These are phyloP conservation scores for Venustampulla echinocandica DNA, from an alignment of 495 filamentous ascomycete genomes.

Conservation along the genomic window DNA sequence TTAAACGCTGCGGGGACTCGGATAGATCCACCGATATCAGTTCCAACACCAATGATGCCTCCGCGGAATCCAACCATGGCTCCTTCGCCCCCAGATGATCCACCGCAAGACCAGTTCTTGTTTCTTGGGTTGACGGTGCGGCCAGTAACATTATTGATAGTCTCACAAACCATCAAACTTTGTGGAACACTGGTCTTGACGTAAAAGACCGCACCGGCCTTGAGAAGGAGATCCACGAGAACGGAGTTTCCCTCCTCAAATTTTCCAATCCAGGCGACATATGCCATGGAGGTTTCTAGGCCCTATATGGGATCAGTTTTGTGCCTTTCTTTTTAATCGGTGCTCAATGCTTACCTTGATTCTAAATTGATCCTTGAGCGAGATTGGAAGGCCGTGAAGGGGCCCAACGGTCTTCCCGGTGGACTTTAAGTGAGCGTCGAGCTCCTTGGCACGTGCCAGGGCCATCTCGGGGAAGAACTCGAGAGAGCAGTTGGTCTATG, in stretches of 20 bases:
- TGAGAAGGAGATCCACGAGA: conserved; percentile 35
- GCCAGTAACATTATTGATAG: conserved; percentile 58
- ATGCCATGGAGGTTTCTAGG: conserved; percentile 48
- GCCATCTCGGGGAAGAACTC: conserved; percentile 59
- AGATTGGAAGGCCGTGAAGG: conserved; percentile 60
- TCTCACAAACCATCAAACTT: conserved; percentile 39
- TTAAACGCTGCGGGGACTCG: conserved; percentile 53
- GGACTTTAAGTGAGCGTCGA: conserved; percentile 43
- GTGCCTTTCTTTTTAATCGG: conserved; percentile 18
- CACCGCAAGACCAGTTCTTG: conserved; percentile 50
- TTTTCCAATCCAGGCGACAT: conserved; percentile 44
- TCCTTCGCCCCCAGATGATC: conserved; percentile 52
- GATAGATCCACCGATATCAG: conserved; percentile 66
- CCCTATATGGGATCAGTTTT: conserved; percentile 21
- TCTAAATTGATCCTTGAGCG: conserved; percentile 58
- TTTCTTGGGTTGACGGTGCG: conserved; percentile 59
- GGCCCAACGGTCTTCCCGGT: conserved; percentile 47
- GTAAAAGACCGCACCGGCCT: conserved; percentile 52
- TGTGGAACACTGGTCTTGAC: conserved; percentile 61
- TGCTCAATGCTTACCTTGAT: conserved; percentile 44
- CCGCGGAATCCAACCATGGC: conserved; percentile 38
- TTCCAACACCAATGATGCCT: conserved; percentile 41
- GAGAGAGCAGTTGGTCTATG: conserved; percentile 54
- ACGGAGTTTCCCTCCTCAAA: conserved; percentile 38
- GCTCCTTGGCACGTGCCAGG: conserved; percentile 43